A percentile compares a stretch with the other conserved stretches of the same genome.
Conservation (phyloP, 2,329 filamentous ascomycete genomes). For the Penicillium sclerotiorum region DNA sequence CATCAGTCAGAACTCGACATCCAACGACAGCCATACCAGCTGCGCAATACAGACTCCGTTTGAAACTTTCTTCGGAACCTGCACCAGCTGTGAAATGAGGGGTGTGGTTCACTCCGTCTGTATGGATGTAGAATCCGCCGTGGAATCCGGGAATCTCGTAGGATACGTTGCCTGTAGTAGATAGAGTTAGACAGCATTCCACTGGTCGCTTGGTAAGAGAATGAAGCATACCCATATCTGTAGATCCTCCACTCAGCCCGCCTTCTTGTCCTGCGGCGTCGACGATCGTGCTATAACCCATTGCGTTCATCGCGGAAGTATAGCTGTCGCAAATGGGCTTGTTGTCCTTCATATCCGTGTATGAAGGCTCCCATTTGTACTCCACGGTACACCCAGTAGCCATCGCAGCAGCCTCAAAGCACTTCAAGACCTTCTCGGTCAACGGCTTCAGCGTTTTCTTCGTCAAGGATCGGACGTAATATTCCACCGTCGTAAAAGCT, state of each 20-base stretch:
- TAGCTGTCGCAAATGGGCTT: constrained; percentile 34
- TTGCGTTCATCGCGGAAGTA: constrained; percentile 30
- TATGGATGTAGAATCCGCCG: constrained; percentile 20
- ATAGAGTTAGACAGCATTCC: neutral
- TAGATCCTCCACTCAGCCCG: constrained; percentile 27
- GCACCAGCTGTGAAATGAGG: constrained; percentile 20
- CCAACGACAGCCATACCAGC: constrained; percentile 23
- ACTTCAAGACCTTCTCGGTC: constrained; percentile 30
- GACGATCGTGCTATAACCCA: constrained; percentile 29
- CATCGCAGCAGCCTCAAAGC: constrained; percentile 35
- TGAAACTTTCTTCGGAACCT: constrained; percentile 15
- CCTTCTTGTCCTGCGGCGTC: constrained; percentile 21
- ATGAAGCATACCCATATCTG: constrained; percentile 27
- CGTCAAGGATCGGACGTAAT: constrained; percentile 47
- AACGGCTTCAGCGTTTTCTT: constrained; percentile 39
- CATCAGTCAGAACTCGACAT: constrained; percentile 15
- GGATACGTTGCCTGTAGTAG: constrained; percentile 16
- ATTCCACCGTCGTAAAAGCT: constrained; percentile 49
- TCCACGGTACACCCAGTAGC: constrained; percentile 36
- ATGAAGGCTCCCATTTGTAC: constrained; percentile 32
- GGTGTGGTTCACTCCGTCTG: constrained; percentile 20
- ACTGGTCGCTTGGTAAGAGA: neutral
- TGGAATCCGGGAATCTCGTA: constrained; percentile 24
- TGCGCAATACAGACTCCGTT: constrained; percentile 16
- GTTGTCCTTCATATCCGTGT: constrained; percentile 34